A percentile compares a stretch with the other conserved stretches of the same genome.
These are phyloP conservation scores for Ziziphus jujuba DNA, from an alignment of 306 rosid species.

Conservation along the genomic window DNA sequence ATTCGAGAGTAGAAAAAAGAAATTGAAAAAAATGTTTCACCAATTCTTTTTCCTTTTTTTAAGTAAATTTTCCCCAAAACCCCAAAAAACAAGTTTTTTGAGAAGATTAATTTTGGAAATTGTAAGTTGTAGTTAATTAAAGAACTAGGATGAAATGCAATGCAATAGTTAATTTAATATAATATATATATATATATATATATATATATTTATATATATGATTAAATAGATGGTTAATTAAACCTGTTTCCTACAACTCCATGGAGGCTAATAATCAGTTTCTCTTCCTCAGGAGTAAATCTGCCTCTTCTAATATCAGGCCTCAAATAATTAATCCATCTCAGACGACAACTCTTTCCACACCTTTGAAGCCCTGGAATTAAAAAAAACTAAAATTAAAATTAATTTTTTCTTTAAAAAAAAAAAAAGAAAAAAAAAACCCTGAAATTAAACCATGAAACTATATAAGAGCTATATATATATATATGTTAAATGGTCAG, in stretches of 20 bases:
- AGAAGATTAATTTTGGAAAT: too few species aligned
- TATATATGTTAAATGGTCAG: background rate
- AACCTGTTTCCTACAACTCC: conserved; percentile 98
- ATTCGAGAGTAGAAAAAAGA: background rate
- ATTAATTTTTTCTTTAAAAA: too few species aligned
- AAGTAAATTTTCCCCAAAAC: too few species aligned
- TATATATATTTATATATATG: too few species aligned
- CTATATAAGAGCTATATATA: background rate
- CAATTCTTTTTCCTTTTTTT: too few species aligned
- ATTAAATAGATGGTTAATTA: background rate
- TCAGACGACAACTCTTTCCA: conserved; percentile 93
- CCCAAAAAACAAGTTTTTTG: too few species aligned
- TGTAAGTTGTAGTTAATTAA: too few species aligned
- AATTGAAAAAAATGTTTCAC: too few species aligned
- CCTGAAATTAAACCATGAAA: too few species aligned
- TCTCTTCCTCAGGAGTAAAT: conserved; percentile 93
- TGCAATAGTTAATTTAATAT: too few species aligned
- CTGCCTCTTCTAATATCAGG: conserved; percentile 98
- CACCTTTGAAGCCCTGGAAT: conserved; percentile 90
- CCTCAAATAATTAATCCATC: conserved; percentile 98
- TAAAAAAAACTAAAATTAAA: background rate
- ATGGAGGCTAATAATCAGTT: conserved; percentile 90
- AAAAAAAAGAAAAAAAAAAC: background rate
- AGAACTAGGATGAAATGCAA: background rate
- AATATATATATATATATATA: background rate